These are phyloP conservation scores for Penicillium longicatenatum DNA, from an alignment of 495 filamentous ascomycete species.

Conservation along the genomic window DNA sequence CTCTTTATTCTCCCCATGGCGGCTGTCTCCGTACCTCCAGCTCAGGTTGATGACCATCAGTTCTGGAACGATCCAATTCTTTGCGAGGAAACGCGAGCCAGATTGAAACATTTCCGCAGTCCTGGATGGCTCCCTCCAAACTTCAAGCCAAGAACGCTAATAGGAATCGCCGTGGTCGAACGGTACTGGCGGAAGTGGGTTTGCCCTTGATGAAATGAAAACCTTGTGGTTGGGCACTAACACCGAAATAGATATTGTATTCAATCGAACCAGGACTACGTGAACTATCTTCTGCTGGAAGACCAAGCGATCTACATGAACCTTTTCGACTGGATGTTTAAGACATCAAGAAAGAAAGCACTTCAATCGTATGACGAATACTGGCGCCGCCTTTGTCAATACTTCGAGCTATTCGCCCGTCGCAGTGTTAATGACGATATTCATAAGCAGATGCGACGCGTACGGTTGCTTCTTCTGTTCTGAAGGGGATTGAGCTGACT, in stretches of 20 bases:
- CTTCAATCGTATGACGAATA: conserved; percentile 36
- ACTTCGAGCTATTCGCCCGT: conserved; percentile 29
- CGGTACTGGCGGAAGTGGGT: conserved; percentile 32
- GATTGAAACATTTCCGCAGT: conserved; percentile 31
- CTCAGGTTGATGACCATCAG: conserved; percentile 29
- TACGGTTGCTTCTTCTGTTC: conserved; percentile 1
- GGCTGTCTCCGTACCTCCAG: conserved; percentile 13
- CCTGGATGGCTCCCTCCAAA: conserved; percentile 35
- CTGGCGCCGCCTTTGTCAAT: conserved; percentile 29
- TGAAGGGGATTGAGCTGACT: conserved; percentile 1
- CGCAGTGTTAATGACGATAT: conserved; percentile 20
- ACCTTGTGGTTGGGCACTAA: conserved; percentile 1
- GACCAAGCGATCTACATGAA: conserved; percentile 33
- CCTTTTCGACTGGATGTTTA: conserved; percentile 37
- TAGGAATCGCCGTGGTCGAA: conserved; percentile 29
- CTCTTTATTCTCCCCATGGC: conserved; percentile 14
- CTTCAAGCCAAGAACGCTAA: conserved; percentile 30
- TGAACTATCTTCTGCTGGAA: conserved; percentile 28
- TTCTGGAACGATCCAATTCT: conserved; percentile 37
- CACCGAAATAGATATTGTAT: conserved; percentile 29
- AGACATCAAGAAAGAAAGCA: conserved; percentile 25
- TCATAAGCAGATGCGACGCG: conserved; percentile 21
- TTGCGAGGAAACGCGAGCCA: conserved; percentile 32
- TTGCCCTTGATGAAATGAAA: not conserved
- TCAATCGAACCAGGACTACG: conserved; percentile 31